Base-by-base conservation (phyloP, 306 rosid genomes). In the Inga oerstediana region DNA sequence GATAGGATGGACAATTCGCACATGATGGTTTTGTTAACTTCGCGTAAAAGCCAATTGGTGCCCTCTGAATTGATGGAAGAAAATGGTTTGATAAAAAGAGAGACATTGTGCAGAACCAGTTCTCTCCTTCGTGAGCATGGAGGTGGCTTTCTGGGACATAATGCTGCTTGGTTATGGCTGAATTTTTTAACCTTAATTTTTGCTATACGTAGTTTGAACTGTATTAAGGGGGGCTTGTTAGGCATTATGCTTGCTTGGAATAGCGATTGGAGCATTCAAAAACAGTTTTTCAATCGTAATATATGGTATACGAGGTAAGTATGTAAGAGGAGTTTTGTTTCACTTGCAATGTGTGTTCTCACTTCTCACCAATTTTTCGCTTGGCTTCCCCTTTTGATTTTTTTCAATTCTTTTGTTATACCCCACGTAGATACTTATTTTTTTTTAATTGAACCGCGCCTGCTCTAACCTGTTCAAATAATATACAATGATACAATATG, bases 1-100 rank as follows among this genome's bases (percentile, higher is more conserved):
- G 82, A 88, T 89, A 41, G 98, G 99, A 80, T 94, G 99, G 98
- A 88, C 86, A 10, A 88, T 92, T 80, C 79, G 17, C 58, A 72
- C 86, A 34, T 84, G 78, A 79, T 32, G 61, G 27, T 77, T 69
- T 77, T 64, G 43, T 51, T 8, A 45, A 27, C 74, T 65, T 83
- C 48, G 3, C 24, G 61, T 35, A 22, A 39, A 32, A 62, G 80
- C 62, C 70, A 27, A 15, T 75, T 79, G 74, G 24, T 65, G 72
- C 51, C 48, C 39, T 44, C 51, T 43, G 82, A 54, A 54, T 71
- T 71, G 67, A 39, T 54, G 30, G 48, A 73, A 24, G 72, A 62
- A n/a, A 43, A 24, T 44, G 59, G 37, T 14, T 22, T 74, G 43
- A 69, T 70, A 78, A 73, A 78, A 24, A 72, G 72, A 56, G 80